Evolutionary conservation across 2,329 filamentous ascomycete species (phyloP).

Genomic region (Ceratocystis colombiana): DNA sequence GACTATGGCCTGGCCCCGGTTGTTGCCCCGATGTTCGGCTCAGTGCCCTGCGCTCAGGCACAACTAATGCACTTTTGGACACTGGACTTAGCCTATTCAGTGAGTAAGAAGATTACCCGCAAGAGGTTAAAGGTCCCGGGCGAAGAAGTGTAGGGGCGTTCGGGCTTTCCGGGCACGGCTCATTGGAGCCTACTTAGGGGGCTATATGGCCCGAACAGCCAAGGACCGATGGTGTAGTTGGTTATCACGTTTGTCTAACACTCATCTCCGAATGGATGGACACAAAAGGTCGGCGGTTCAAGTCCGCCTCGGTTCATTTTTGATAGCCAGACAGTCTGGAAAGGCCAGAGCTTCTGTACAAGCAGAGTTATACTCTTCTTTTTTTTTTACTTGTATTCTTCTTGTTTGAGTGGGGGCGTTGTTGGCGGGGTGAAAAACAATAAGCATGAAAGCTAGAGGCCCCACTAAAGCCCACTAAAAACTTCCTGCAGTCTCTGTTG

Average conservation of each 20-base stretch:
- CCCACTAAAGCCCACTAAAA: conserved; percentile 3
- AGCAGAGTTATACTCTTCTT: background rate
- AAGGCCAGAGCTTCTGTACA: background rate
- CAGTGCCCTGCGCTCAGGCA: conserved; percentile 57
- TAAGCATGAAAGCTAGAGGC: background rate
- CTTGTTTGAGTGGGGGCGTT: background rate
- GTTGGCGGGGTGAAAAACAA: background rate
- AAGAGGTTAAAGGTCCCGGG: conserved; percentile 16
- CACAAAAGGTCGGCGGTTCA: conserved; percentile 21
- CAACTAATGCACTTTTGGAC: conserved; percentile 62
- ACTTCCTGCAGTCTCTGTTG: conserved; percentile 1
- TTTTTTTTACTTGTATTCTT: background rate
- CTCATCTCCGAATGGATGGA: conserved; percentile 10
- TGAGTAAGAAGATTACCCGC: conserved; percentile 59
- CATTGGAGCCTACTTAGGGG: background rate
- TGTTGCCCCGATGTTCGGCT: conserved; percentile 57
- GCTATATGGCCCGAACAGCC: background rate
- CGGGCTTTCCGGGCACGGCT: background rate
- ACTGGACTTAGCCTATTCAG: conserved; percentile 56
- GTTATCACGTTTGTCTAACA: conserved; percentile 22
- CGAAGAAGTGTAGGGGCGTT: conserved; percentile 5
- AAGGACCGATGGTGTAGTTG: conserved; percentile 22
- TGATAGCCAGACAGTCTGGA: background rate
- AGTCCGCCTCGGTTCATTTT: conserved; percentile 21
- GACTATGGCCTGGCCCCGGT: conserved; percentile 58